phyloP scores from a whole-genome alignment of 1,284 basidiomycete species.

The Ceratorhiza oryzae-sativae region DNA sequence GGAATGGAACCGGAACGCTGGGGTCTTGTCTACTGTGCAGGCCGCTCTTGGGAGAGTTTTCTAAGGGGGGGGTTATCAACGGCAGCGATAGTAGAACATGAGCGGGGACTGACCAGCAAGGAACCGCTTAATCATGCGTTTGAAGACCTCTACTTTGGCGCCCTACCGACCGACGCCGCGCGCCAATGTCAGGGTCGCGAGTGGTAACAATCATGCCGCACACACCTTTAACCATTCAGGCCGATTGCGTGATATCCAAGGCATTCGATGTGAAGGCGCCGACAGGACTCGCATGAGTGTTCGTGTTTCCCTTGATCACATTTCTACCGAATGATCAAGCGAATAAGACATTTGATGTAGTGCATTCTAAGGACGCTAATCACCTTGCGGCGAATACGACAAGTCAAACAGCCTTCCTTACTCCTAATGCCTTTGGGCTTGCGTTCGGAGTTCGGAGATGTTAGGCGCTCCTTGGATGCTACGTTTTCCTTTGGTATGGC shows the following conservation, averaged over 20 bases:
- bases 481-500: background rate
- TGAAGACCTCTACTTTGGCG: slow-evolving; percentile 35
- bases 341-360: background rate
- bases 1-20: slow-evolving; percentile 29
- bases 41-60: slow-evolving; percentile 37
- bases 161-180: slow-evolving; percentile 16
- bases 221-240: slow-evolving; percentile 35
- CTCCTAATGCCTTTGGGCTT: slow-evolving; percentile 24
- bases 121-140: slow-evolving; percentile 35
- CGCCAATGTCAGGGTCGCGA: slow-evolving; percentile 15
- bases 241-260: slow-evolving; percentile 30
- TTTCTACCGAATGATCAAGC: background rate
- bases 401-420: slow-evolving; percentile 35
- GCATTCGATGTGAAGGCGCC: slow-evolving; percentile 23
- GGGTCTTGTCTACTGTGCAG: slow-evolving; percentile 28
- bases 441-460: background rate
- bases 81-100: background rate
- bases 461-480: background rate
- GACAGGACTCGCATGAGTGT: slow-evolving; percentile 31
- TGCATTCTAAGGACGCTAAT: background rate
- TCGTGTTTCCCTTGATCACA: slow-evolving; percentile 36
- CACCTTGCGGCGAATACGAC: slow-evolving; percentile 35
- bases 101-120: slow-evolving; percentile 23
- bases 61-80: background rate
- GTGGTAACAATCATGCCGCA: background rate